Evolutionary conservation across 768 basidiomycete genomes (phyloP).

Genomic region (Infundibulicybe gibba): DNA sequence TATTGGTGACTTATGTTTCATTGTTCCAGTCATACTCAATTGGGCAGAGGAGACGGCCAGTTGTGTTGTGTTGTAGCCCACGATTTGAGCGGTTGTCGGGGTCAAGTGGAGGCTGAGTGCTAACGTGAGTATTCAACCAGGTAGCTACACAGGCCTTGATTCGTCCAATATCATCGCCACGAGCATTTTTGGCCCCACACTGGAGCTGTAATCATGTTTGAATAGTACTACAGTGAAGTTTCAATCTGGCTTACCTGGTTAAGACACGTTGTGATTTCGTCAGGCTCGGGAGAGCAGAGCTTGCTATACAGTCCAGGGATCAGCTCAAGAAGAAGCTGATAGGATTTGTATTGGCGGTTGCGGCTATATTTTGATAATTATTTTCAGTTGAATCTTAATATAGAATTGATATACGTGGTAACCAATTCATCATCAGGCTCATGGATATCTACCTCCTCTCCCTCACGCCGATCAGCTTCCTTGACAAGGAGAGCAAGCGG

Average conservation of each 20-base stretch:
- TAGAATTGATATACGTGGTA: not conserved
- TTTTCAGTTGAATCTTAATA: not conserved
- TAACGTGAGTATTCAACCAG: slow-evolving; percentile 13
- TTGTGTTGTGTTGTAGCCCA: slow-evolving; percentile 19
- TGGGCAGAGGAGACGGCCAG: slow-evolving; percentile 20
- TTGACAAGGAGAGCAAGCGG: not conserved
- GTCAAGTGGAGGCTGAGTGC: slow-evolving; percentile 4
- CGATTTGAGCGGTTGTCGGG: slow-evolving; percentile 6
- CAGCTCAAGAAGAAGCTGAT: not conserved
- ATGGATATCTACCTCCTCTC: not conserved
- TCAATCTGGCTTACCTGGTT: not conserved
- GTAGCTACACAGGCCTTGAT: slow-evolving; percentile 9
- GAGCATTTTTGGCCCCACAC: not conserved
- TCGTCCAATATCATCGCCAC: not conserved
- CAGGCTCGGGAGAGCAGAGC: not conserved
- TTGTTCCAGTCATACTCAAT: slow-evolving; percentile 22
- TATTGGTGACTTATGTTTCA: slow-evolving; percentile 6
- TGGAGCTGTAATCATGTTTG: not conserved
- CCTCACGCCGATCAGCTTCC: not conserved
- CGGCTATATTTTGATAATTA: not conserved
- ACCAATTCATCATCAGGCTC: not conserved
- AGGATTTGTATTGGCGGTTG: not conserved
- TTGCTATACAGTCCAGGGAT: not conserved
- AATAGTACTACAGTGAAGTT: not conserved
- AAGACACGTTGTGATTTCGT: not conserved